A percentile compares a stretch with the other conserved stretches of the same genome.
Evolutionary conservation across 2,329 filamentous ascomycete genomes (phyloP).

Genomic region (Teratosphaeria gauchensis): DNA sequence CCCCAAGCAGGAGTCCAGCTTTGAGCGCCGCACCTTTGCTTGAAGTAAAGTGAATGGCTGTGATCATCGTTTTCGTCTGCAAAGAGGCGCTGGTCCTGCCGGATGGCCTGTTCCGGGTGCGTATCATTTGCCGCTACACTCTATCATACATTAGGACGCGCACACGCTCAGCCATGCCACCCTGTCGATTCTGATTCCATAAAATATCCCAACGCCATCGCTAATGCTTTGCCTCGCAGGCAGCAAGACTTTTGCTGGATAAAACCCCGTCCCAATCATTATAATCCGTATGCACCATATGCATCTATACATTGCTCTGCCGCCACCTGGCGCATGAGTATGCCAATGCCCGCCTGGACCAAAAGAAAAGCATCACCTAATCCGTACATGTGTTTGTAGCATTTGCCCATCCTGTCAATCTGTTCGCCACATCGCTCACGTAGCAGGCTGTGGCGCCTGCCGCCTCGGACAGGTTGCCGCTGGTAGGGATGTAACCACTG

Average conservation of each 20-base stretch:
- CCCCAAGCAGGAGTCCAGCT: not conserved
- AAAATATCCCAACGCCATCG: not conserved
- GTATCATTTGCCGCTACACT: not conserved
- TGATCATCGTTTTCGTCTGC: not conserved
- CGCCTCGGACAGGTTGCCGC: conserved; percentile 32
- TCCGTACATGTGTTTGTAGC: conserved; percentile 3
- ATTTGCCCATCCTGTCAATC: conserved; percentile 34
- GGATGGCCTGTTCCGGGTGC: not conserved
- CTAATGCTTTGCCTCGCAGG: not conserved
- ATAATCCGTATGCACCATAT: not conserved
- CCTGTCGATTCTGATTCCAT: not conserved
- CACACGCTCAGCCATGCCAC: not conserved
- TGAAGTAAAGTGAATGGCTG: not conserved
- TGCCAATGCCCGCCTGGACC: not conserved
- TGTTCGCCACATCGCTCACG: conserved; percentile 42
- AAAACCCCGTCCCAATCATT: not conserved
- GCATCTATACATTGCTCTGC: not conserved
- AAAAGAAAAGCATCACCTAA: not conserved
- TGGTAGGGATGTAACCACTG: conserved; percentile 27
- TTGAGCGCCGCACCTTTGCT: not conserved
- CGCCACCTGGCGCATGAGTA: not conserved
- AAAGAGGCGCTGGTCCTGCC: not conserved
- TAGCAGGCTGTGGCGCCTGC: conserved; percentile 43
- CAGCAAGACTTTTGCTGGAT: not conserved
- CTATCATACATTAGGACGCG: not conserved